Percentiles rank a stretch among this genome's conserved stretches.
Conservation (phyloP, 169 alveolate species). For the Nephromyces sp. region DNA sequence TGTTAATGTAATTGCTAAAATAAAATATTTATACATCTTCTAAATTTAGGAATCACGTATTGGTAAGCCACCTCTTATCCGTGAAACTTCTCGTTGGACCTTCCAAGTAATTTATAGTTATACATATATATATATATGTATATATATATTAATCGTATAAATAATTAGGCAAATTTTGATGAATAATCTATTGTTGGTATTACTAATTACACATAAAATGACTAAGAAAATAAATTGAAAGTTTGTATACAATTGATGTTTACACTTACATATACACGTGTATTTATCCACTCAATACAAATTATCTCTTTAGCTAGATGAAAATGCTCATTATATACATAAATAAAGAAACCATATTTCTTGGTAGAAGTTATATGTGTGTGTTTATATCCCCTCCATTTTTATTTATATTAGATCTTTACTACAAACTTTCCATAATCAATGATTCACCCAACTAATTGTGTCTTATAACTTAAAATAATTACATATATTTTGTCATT, state of each 20-base stretch:
- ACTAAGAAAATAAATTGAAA: too few species aligned
- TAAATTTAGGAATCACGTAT: conserved; percentile 21
- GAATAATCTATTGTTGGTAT: too few species aligned
- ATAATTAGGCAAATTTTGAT: neutral
- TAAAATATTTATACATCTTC: neutral
- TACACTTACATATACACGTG: too few species aligned
- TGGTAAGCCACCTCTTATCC: conserved; percentile 50
- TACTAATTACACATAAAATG: too few species aligned
- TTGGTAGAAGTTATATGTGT: too few species aligned
- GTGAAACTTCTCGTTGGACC: conserved; percentile 49
- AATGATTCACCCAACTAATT: neutral
- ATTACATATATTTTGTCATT: too few species aligned
- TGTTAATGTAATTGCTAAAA: conserved; percentile 10
- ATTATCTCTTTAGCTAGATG: too few species aligned
- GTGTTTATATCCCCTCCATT: too few species aligned
- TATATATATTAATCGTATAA: neutral
- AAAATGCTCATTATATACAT: too few species aligned
- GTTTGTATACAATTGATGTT: too few species aligned
- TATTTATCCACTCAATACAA: too few species aligned
- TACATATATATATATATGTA: neutral
- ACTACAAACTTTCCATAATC: neutral
- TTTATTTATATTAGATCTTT: neutral
- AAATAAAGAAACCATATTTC: too few species aligned
- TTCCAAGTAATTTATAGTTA: conserved; percentile 4
- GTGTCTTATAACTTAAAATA: conserved; percentile 2